Base-by-base conservation (phyloP, 345 rosid genomes). In the Aethionema arabicum region DNA sequence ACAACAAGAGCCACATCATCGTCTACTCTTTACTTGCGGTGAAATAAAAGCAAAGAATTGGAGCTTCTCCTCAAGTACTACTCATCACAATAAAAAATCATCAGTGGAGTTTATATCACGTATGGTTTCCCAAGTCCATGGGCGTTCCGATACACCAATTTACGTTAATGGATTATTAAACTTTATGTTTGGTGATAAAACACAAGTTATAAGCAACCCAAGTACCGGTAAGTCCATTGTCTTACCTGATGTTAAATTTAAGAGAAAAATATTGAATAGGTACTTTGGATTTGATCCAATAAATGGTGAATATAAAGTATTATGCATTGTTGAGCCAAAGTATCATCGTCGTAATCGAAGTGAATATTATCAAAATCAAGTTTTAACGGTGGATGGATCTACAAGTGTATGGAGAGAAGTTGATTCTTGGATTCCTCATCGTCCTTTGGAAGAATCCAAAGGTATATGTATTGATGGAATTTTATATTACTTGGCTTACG, bases 261-360 rank as follows among this genome's bases (percentile, higher is more conserved):
- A 14, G 11, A 59, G 15, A 59, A 31, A 3, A 0, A 9, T 59
- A 4, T 4, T 32, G 6, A 31, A 10, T 43, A 59, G 32, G 11
- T 50, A 29, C 40, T 62, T 62, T 7, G 49, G 67, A 31, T 62
- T 49, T 11, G 32, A 50, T 62, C 48, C 57, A 7, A 3, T 49
- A 6, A 32, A 62, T 41, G 47, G 11, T 27, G 15, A 30, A 8
- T 51, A 62, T 40, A 62, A 62, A 62, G 66, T 10, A 30, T 30
- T 50, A 27, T 49, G 66, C 57, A 35, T 39, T 14, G 30, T 37
- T 5, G 3, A 56, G 36, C 15, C n/a, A n/a, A n/a, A n/a, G 33
- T 37, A 56, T 11, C 15, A 3, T 38, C 45, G 46, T 21, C 2
- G 16, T 10, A 35, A 36, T 1, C 12, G 31, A 14, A 41, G 12